Evolutionary conservation across 148 eudicot species (phyloP), one percentile per base, ranked within the genome.

Genomic region (Dysphania ambrosioides): DNA sequence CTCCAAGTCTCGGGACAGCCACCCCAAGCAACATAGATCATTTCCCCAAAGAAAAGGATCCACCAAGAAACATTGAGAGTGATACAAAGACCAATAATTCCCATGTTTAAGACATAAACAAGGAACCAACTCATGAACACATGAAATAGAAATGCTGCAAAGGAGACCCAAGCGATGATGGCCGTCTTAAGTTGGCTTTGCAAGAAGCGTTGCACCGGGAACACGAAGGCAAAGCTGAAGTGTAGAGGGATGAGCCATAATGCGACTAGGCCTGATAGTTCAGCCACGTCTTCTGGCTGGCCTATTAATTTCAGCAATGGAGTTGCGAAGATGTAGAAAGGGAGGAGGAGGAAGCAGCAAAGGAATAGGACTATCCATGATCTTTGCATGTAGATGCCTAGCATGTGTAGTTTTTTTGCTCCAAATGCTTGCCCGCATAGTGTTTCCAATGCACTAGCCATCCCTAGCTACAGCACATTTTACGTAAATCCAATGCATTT

Each of bases 341-440:
- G 92, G 0, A 87, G 79, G 40, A 88, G 75, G 19, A 88, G 51
- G 81, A 87, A 82, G 60, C 88, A 88, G 11, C 90, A 88, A 0
- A 88, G 23, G 88, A 88, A 88, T 4, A 88, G 86, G 6, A 88
- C 86, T 56, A 88, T 83, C 86, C 86, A 86, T 41, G 89, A 83
- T 42, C 89, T 74, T 40, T 86, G 89, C 89, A 86, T 79, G 62
- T 86, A 86, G 3, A 82, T 68, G 13, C 89, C 89, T 36, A 86
- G 57, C 89, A 86, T 83, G 81, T 75, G 74, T 70, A 81, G 61
- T 62, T 75, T 79, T 35, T 82, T 86, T 23, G 89, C 89, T 58
- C 89, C 89, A 49, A 79, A 86, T 74, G 89, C 89, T 75, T 86
- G 89, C 31, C 89, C 89, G 68, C 89, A 86, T 65, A 86, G 79